Evolutionary conservation across 345 rosid genomes (phyloP).

Genomic region (Gossypium raimondii): DNA sequence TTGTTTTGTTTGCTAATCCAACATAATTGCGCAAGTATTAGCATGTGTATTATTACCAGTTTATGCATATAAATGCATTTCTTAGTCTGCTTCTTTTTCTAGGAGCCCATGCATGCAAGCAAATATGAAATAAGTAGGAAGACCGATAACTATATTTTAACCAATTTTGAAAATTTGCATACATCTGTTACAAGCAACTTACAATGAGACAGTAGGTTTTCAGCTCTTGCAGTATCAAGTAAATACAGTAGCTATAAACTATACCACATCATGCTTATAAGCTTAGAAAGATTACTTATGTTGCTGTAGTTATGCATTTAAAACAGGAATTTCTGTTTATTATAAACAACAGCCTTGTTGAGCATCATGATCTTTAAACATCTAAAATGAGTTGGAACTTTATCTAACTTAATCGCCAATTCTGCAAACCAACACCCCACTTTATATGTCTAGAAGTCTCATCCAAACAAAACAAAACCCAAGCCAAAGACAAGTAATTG

Average conservation of each 20-base stretch:
- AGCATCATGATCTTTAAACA: neutral
- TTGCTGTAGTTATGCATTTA: neutral
- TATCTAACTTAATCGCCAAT: neutral
- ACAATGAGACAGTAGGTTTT: neutral
- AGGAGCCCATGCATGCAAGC: neutral
- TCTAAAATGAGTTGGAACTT: slow-evolving; percentile 4
- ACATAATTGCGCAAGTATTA: neutral
- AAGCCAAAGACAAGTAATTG: slow-evolving; percentile 2
- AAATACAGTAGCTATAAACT: neutral
- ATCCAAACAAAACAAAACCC: neutral
- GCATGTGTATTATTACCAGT: neutral
- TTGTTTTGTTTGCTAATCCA: neutral
- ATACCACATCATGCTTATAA: neutral
- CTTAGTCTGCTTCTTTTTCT: neutral
- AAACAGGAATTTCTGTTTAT: neutral
- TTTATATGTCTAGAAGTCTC: neutral
- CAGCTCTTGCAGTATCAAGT: neutral
- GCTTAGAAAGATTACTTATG: neutral
- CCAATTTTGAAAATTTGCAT: neutral
- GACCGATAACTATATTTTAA: neutral
- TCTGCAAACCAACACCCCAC: neutral
- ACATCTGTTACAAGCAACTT: neutral
- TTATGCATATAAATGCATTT: neutral
- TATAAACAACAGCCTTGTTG: neutral
- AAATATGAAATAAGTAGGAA: neutral